Evolutionary conservation across 2,329 filamentous ascomycete genomes (phyloP).

Genomic region (Elsinoe australis): DNA sequence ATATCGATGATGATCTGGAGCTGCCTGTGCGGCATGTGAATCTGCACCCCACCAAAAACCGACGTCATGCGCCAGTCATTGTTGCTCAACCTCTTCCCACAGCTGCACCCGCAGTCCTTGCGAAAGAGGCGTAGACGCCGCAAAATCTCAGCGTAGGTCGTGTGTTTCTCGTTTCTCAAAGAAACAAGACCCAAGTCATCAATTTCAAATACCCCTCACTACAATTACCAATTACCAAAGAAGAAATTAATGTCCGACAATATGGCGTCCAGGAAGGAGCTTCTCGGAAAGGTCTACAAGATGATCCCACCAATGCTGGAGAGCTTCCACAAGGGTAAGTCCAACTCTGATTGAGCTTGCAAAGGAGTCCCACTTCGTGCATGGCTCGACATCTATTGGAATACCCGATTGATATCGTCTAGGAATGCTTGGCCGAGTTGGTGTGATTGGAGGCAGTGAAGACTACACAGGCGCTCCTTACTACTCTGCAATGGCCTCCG

Average conservation of each 20-base stretch:
- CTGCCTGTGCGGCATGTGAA: conserved; percentile 1
- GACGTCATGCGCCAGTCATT: conserved; percentile 17
- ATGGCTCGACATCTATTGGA: too few species aligned
- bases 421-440: conserved; percentile 89
- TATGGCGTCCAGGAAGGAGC: conserved; percentile 58
- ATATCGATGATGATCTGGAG: conserved; percentile 9
- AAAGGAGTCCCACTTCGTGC: too few species aligned
- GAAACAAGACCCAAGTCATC: too few species aligned
- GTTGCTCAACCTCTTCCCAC: conserved; percentile 5
- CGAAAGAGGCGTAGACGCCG: not conserved
- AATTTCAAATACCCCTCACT: too few species aligned
- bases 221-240: too few species aligned
- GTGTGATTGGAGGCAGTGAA: conserved; percentile 87
- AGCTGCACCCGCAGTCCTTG: not conserved
- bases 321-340: conserved; percentile 84
- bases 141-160: not conserved
- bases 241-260: not conserved
- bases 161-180: too few species aligned
- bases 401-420: too few species aligned
- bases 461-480: conserved; percentile 97
- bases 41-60: conserved; percentile 17
- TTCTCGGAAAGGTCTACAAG: conserved; percentile 73
- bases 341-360: too few species aligned
- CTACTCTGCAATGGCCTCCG: conserved; percentile 96
- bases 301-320: conserved; percentile 93